Base-by-base conservation (phyloP, 768 basidiomycete species). In the Termitomyces sp. region DNA sequence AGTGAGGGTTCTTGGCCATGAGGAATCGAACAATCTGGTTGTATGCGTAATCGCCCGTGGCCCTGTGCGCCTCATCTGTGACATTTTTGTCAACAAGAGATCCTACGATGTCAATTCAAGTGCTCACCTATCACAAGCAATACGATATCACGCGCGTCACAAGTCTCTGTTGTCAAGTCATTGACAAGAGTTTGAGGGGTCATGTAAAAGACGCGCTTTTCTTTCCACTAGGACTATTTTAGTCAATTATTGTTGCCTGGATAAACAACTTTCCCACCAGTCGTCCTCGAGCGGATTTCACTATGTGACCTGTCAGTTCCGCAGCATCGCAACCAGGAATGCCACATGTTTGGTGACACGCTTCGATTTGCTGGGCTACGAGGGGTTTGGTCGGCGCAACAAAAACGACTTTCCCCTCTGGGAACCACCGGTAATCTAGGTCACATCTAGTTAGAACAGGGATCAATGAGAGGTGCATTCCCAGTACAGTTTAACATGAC, bases 351-450 rank as follows among this genome's bases (percentile, higher is more conserved):
- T 87, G 80, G 65, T 97, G 97, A 68, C 92, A 98, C 2, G 97
- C 95, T 52, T 88, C 84, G 40, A 98, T 84, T 67, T 99, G 97
- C 67, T 99, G 97, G 4, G 92, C 85, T 26, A 99, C 97, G 6
- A 99, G 81, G 5, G 97, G 97, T 66, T 95, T 96, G 2, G 97
- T 94, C 2, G 96, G 96, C 0, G 96, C 96, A 47, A 98, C 85
- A 66, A 99, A 99, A 33, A 98, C 80, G 16, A 98, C 87, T 65
- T 93, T 95, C 18, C 92, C 92, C 48, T 88, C 80, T 0, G 94
- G 92, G 69, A 90, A 96, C 94, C 94, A 96, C 36, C 90, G 86
- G 65, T 94, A 96, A 68, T 82, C 92, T 94, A 60, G 20, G 42
- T 22, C 60, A 47, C 22, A 32, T 26, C 13, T 20, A 22, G 36